Evolutionary conservation across 208 protist species (phyloP), one percentile per base, ranked within the genome.

Genomic region (Endotrypanum monterogeii): DNA sequence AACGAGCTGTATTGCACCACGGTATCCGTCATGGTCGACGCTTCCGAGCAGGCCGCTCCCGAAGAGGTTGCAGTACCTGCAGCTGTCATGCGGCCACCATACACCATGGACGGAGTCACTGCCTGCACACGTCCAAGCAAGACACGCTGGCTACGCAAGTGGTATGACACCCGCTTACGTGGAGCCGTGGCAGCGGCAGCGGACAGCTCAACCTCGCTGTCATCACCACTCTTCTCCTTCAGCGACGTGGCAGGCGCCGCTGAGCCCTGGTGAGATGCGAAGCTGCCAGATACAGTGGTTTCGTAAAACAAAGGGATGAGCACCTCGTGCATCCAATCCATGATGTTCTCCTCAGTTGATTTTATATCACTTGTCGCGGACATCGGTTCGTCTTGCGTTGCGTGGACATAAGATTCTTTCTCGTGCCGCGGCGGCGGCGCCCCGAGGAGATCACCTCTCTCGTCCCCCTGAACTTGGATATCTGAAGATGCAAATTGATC

Each of bases 261-360:
- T 25, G 30, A 30, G 66, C 66, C 30, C 14, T 58, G 50, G 6
- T 56, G 66, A 32, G 63, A 3, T 28, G 41, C 63, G 28, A 68
- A 16, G 44, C 55, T 60, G 60, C 67, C 68, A 48, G 71, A 72
- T 48, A 80, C 67, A 4, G 70, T 79, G n/a, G 73, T 84, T 41
- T 84, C 80, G 67, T 71, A 84, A 41, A 84, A 84, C 25, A 76
- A 57, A 32, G 80, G 80, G 32, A 84, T 79, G 8, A 84, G 37
- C 18, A 50, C 65, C 39, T 84, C 70, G 63, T 84, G 72, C 80
- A 84, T 80, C 80, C 80, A 84, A 63, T 61, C 41, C 44, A 74
- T 48, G 44, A 84, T 70, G 25, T 63, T 25, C 25, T 76, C 69
- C 30, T 79, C 69, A 6, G 44, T 14, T n/a, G 69, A 63, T 2